Evolutionary conservation across 2,329 filamentous ascomycete genomes (phyloP), one percentile per base, ranked within the genome.

Genomic region (Bipolaris zeicola): DNA sequence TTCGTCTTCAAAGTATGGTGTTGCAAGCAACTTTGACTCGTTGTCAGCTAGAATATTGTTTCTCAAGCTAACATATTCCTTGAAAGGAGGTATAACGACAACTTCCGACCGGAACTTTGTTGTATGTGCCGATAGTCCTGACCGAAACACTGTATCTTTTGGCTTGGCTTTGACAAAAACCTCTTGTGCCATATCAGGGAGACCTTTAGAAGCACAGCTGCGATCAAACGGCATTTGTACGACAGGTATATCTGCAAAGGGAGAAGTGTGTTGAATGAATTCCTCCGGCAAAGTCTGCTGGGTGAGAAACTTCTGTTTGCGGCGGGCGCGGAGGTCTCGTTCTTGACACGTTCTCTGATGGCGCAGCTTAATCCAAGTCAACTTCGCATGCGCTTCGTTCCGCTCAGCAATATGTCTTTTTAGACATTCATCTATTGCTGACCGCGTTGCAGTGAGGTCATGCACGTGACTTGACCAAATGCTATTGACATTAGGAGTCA

Each of bases 21-120:
- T 77, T 20, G 73, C 71, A n/a, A 77, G 69, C n/a, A 81, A 52
- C 22, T 70, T 76, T 1, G 64, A 73, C 31, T 75, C 69, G 48
- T 81, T 81, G 13, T 74, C 70, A 3, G 75, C 71, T 0, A 81
- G 72, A 3, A 81, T 64, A 52, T 77, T 81, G 37, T 73, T 62
- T 46, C 71, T 74, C 41, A 81, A 65, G 37, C 67, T 73, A n/a
- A 78, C 74, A 56, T 78, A 80, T 54, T 79, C 76, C 2, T 70
- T 73, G 61, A 78, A 80, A 8, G 55, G 57, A 2, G 79, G 79
- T 20, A 79, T 58, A 1, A 50, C 28, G 11, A 66, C 45, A 33
- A 60, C 59, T 13, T 57, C 57, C 4, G 63, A 58, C 20, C 49
- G 58, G 50, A 66, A 69, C 18, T 33, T 57, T 20, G 62, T 74